A percentile compares a stretch with the other conserved stretches of the same genome.
phyloP scores from a whole-genome alignment of 164 flowering plant species.

The Paratinospora sagittata region DNA sequence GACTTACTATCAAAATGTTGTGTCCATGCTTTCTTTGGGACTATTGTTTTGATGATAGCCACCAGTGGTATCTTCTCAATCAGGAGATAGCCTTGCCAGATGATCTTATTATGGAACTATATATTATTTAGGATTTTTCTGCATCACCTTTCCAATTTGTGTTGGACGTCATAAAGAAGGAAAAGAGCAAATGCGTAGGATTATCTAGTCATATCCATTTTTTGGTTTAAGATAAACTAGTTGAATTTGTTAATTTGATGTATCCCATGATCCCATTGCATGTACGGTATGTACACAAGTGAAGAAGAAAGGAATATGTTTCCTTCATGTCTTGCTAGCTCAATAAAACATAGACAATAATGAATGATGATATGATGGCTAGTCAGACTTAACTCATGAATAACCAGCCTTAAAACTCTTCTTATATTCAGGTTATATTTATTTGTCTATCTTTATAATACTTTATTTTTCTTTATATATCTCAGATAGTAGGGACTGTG shows the following conservation, averaged over 20 bases:
- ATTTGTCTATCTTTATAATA: not conserved
- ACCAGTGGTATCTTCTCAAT: not conserved
- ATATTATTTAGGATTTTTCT: not conserved
- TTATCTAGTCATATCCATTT: not conserved
- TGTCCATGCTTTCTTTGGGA: not conserved
- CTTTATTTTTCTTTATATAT: not conserved
- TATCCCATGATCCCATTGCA: not conserved
- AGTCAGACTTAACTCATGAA: not conserved
- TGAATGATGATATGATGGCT: not conserved
- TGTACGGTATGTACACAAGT: not conserved
- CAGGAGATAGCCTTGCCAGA: not conserved
- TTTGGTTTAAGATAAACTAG: not conserved
- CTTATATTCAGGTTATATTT: not conserved
- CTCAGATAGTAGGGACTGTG: not conserved
- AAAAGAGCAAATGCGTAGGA: conserved; percentile 1
- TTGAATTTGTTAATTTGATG: not conserved
- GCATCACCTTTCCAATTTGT: too few relatives aligned
- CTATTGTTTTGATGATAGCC: not conserved
- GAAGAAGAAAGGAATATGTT: not conserved
- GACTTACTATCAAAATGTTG: not conserved
- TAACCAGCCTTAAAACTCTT: not conserved
- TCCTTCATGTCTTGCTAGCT: not conserved
- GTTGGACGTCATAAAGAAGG: not conserved
- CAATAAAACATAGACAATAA: not conserved
- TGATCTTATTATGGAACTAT: not conserved